Conservation (phyloP, 768 basidiomycete genomes). For the Tylopilus felleus region DNA sequence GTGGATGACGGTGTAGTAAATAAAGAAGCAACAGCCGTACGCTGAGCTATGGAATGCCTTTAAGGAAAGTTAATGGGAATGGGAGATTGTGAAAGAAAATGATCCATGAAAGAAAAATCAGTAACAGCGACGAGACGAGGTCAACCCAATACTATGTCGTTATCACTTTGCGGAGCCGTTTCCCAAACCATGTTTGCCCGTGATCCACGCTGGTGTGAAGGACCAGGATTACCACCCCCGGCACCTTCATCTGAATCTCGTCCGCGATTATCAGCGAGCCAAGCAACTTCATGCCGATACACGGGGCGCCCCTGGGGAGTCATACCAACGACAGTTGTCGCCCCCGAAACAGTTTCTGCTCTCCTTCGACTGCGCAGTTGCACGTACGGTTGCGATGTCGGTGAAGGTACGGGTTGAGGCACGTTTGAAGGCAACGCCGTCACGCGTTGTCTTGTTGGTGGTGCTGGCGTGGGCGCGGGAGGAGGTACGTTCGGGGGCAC, state of each 20-base stretch:
- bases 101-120: not conserved
- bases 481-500: slow-evolving; percentile 13
- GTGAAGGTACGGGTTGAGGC: slow-evolving; percentile 22
- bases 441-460: slow-evolving; percentile 27
- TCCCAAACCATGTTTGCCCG: slow-evolving; percentile 30
- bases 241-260: slow-evolving; percentile 20
- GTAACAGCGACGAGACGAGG: not conserved
- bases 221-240: slow-evolving; percentile 16
- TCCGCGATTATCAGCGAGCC: slow-evolving; percentile 23
- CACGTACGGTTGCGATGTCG: slow-evolving; percentile 13
- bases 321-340: slow-evolving; percentile 25
- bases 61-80: not conserved
- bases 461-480: slow-evolving; percentile 8
- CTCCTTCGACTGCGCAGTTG: slow-evolving; percentile 30
- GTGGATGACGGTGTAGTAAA: slow-evolving; percentile 5
- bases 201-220: slow-evolving; percentile 18
- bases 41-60: slow-evolving; percentile 5
- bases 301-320: slow-evolving; percentile 28
- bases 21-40: not conserved
- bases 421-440: slow-evolving; percentile 28
- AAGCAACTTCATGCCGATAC: slow-evolving; percentile 28
- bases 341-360: slow-evolving; percentile 34
- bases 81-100: not conserved
- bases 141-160: slow-evolving; percentile 33
- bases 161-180: slow-evolving; percentile 24